A percentile compares a stretch with the other conserved stretches of the same genome.
These are phyloP conservation scores for Pseudocercospora cruenta DNA, from an alignment of 2,329 filamentous ascomycete species.

Conservation along the genomic window DNA sequence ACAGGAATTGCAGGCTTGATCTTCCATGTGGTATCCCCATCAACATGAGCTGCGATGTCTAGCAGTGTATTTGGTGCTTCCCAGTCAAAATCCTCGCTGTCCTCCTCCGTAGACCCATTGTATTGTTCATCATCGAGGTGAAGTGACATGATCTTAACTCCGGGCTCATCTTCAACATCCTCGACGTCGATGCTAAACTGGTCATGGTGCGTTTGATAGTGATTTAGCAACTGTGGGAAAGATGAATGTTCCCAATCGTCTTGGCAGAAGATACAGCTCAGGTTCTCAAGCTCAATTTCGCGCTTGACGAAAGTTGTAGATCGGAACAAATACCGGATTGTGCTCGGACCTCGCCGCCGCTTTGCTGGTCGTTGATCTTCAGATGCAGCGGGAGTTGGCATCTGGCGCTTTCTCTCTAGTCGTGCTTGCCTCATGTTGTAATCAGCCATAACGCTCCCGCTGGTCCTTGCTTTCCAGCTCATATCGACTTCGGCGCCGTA, in stretches of 20 bases:
- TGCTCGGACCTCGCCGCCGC: constrained; percentile 16
- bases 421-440: constrained; percentile 28
- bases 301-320: constrained; percentile 14
- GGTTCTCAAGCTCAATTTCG: constrained; percentile 14
- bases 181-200: constrained; percentile 38
- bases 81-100: constrained; percentile 33
- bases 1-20: constrained; percentile 7
- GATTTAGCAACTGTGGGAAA: constrained; percentile 39
- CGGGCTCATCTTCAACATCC: constrained; percentile 20
- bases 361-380: constrained; percentile 20
- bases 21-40: constrained; percentile 40
- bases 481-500: constrained; percentile 34
- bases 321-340: constrained; percentile 34
- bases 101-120: constrained; percentile 23
- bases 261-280: constrained; percentile 34
- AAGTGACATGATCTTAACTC: constrained; percentile 22
- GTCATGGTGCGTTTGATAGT: constrained; percentile 41
- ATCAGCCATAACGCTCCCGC: constrained; percentile 27
- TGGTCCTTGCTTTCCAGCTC: constrained; percentile 31
- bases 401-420: constrained; percentile 24
- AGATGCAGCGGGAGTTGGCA: constrained; percentile 34
- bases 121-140: constrained; percentile 18
- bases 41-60: constrained; percentile 40
- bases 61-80: constrained; percentile 42
- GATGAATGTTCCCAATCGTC: constrained; percentile 27